Percentiles rank a stretch among this genome's conserved stretches.
phyloP scores from a whole-genome alignment of 108 stramenopile species.

The Pseudonitzschia delicatissima region DNA sequence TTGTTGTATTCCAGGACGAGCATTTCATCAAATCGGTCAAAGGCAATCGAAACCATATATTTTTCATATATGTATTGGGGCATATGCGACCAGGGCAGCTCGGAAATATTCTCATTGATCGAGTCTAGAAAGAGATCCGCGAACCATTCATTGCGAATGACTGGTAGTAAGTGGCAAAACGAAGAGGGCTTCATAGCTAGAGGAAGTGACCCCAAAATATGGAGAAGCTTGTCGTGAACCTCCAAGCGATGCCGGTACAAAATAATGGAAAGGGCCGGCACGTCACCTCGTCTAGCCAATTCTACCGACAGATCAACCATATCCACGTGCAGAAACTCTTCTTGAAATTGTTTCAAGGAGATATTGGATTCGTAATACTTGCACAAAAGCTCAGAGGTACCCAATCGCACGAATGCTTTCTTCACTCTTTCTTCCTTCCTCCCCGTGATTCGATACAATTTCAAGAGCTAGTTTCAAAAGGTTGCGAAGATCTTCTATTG shows the following conservation, averaged over 20 bases:
- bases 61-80: constrained; percentile 25
- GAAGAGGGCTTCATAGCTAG: constrained; percentile 36
- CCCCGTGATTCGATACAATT: neutral
- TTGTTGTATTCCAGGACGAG: constrained; percentile 25
- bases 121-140: constrained; percentile 15
- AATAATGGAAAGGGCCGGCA: constrained; percentile 46
- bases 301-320: constrained; percentile 37
- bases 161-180: constrained; percentile 61
- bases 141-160: neutral
- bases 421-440: constrained; percentile 12
- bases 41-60: constrained; percentile 2
- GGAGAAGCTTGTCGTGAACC: constrained; percentile 25
- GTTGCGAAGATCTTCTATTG: constrained; percentile 21
- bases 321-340: constrained; percentile 31
- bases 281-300: constrained; percentile 56
- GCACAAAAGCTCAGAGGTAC: constrained; percentile 53
- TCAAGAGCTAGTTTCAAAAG: constrained; percentile 28
- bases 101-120: constrained; percentile 8
- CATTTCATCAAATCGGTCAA: constrained; percentile 19
- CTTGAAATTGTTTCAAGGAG: constrained; percentile 32
- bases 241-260: constrained; percentile 47
- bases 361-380: constrained; percentile 24
- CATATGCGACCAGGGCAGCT: constrained; percentile 34
- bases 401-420: constrained; percentile 31
- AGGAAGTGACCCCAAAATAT: constrained; percentile 46